phyloP scores from a whole-genome alignment of 2,329 filamentous ascomycete species.

The Monilinia laxa region DNA sequence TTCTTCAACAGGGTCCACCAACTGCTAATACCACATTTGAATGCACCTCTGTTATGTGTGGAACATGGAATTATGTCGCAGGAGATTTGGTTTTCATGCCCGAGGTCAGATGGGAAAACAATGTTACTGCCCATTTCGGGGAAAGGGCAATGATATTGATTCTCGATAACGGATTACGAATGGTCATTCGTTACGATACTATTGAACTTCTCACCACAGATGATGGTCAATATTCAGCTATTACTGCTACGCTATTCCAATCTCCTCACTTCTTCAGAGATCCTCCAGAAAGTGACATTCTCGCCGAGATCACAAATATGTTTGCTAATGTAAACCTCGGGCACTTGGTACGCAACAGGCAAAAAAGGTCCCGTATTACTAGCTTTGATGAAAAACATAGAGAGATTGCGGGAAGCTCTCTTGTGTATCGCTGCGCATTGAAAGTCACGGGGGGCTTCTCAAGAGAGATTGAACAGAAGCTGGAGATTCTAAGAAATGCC shows the following conservation, averaged over 20 bases:
- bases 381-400: constrained; percentile 42
- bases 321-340: not conserved
- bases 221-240: constrained; percentile 40
- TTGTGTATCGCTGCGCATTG: constrained; percentile 50
- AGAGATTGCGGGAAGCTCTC: constrained; percentile 47
- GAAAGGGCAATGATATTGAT: constrained; percentile 45
- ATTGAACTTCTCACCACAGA: constrained; percentile 44
- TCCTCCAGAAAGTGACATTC: constrained; percentile 16
- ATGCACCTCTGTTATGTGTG: constrained; percentile 43
- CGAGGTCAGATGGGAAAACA: constrained; percentile 44
- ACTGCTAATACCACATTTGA: constrained; percentile 38
- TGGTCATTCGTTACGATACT: constrained; percentile 41
- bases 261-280: constrained; percentile 51
- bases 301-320: constrained; percentile 22
- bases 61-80: constrained; percentile 46
- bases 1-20: constrained; percentile 20
- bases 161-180: constrained; percentile 47
- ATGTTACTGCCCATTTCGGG: constrained; percentile 43
- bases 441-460: constrained; percentile 20
- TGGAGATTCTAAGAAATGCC: constrained; percentile 36
- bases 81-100: constrained; percentile 44
- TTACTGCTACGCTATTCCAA: constrained; percentile 53
- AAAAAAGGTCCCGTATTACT: constrained; percentile 35
- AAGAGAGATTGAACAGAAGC: constrained; percentile 35
- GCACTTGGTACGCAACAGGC: constrained; percentile 21